Evolutionary conservation across 306 rosid genomes (phyloP), one percentile per base, ranked within the genome.

Genomic region (Ceratonia siliqua): DNA sequence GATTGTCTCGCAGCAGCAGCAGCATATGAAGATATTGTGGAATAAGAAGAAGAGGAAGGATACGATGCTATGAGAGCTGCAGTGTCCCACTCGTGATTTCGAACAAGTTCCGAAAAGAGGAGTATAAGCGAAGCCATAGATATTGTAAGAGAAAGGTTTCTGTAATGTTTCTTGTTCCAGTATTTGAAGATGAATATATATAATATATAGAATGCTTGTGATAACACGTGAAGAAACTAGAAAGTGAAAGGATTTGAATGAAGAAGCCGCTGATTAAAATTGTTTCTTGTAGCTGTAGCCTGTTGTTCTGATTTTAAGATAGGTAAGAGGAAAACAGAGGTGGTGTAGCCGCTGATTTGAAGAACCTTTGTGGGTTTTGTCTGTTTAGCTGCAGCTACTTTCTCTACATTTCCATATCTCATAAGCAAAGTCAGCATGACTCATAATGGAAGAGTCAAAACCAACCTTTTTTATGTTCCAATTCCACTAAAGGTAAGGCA

Each of bases 111-210:
- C 11, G 81, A 68, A 73, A 77, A 46, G 0, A 84, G 68, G 53
- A 84, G 88, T 25, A 84, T 20, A 0, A 81, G 56, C 2, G 88
- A 84, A 69, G 88, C 88, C 88, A 82, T 82, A 5, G 15, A 27
- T 4, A 2, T 52, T 58, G 4, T 17, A 3, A 15, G 13, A 48
- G 1, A 17, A 30, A 13, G 28, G 11, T 43, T 43, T 43, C 17
- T 43, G 20, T 14, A 1, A 14, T 3, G 2, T 14, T 45, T 45
- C 30, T 20, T 20, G 17, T 11, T 5, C 11, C 15, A 14, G 49
- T 13, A 12, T 14, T 2, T 8, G 48, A 35, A 35, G 28, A 20
- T 18, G 67, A 5, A 33, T 12, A 59, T n/a, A 17, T 33, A 33
- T 35, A 48, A 62, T 18, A 18, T 15, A 56, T 1, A 1, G 13